These are phyloP conservation scores for Pichia sp. DNA, from an alignment of 1,139 yeast species.

Conservation along the genomic window DNA sequence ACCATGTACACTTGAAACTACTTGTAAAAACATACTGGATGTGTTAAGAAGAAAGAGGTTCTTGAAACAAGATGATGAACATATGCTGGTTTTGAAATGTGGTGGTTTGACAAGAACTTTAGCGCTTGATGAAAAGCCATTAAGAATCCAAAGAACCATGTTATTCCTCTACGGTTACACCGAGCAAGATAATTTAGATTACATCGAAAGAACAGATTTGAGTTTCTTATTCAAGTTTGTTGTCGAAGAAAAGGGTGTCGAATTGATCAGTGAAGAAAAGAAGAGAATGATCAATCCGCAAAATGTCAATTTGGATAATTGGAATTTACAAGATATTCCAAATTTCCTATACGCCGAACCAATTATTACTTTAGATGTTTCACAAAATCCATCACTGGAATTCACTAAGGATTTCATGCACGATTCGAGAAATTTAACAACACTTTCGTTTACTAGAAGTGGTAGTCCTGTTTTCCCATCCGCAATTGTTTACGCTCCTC, in stretches of 20 bases:
- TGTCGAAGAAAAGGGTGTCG: slow-evolving; percentile 67
- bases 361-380: slow-evolving; percentile 78
- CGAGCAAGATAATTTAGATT: slow-evolving; percentile 70
- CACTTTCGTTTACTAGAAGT: slow-evolving; percentile 67
- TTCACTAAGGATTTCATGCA: slow-evolving; percentile 86
- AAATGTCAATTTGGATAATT: slow-evolving; percentile 70
- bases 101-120: slow-evolving; percentile 79
- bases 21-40: slow-evolving; percentile 71
- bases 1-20: slow-evolving; percentile 57
- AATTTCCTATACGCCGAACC: slow-evolving; percentile 80
- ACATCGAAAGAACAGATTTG: slow-evolving; percentile 84
- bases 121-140: slow-evolving; percentile 72
- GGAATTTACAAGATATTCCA: slow-evolving; percentile 83
- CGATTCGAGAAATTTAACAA: slow-evolving; percentile 68
- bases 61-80: slow-evolving; percentile 65
- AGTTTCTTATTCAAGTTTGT: slow-evolving; percentile 85
- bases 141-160: slow-evolving; percentile 72
- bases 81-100: slow-evolving; percentile 73
- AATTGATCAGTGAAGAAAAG: slow-evolving; percentile 59
- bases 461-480: slow-evolving; percentile 74
- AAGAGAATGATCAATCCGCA: slow-evolving; percentile 64
- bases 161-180: slow-evolving; percentile 78
- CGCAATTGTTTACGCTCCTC: slow-evolving; percentile 67
- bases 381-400: slow-evolving; percentile 82
- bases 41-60: slow-evolving; percentile 74